phyloP scores from a whole-genome alignment of 148 eudicot species.

The Bassia scoparia region DNA sequence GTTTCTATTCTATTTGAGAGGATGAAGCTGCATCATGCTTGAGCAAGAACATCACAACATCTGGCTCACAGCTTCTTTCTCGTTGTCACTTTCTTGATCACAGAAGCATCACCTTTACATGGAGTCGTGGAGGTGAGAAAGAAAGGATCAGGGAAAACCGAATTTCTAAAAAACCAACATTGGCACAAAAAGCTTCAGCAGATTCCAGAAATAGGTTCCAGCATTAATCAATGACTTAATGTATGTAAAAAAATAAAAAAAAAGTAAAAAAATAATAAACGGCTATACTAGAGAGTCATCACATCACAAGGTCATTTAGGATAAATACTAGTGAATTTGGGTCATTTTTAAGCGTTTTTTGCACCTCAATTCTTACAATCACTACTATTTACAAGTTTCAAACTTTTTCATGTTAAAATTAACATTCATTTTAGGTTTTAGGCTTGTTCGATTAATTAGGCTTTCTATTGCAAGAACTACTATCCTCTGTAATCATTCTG shows the following conservation, averaged over 20 bases:
- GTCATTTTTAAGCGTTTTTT: too few relatives aligned
- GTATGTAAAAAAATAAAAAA: too few relatives aligned
- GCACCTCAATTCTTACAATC: too few relatives aligned
- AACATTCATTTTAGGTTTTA: too few relatives aligned
- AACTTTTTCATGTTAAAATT: too few relatives aligned
- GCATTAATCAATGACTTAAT: conserved; percentile 19
- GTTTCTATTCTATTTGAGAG: conserved; percentile 20
- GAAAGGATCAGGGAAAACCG: conserved; percentile 73
- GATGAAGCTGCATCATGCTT: conserved; percentile 26
- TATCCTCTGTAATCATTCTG: too few relatives aligned
- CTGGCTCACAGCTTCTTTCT: conserved; percentile 37
- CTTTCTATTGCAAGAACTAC: too few relatives aligned
- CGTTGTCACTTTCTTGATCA: conserved; percentile 37
- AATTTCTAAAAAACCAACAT: conserved; percentile 75
- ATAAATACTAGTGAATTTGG: too few relatives aligned
- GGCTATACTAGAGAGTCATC: too few relatives aligned
- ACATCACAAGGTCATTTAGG: too few relatives aligned
- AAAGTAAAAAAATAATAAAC: conserved; percentile 5
- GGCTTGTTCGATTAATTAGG: too few relatives aligned
- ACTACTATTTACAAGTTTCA: too few relatives aligned
- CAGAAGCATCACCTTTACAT: conserved; percentile 40
- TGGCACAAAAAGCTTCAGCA: conserved; percentile 64
- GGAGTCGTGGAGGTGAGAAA: conserved; percentile 31
- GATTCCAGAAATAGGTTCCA: conserved; percentile 41
- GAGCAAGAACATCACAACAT: conserved; percentile 25